Evolutionary conservation across 805 yeast genomes (phyloP).

Genomic region (Candida palmyrensis): DNA sequence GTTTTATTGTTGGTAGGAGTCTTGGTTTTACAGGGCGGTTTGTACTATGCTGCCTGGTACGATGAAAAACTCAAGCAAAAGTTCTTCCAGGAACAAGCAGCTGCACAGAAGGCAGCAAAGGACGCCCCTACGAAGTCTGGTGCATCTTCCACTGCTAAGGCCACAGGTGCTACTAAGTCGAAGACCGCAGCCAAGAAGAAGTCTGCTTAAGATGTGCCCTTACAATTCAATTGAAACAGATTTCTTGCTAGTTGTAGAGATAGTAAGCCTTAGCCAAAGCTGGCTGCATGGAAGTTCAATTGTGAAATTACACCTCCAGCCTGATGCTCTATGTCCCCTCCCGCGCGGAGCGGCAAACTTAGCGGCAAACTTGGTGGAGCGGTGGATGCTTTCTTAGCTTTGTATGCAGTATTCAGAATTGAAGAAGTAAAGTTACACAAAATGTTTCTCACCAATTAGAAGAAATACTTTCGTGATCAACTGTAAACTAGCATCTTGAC

Average conservation of each 20-base stretch:
- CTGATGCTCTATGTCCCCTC: too few species aligned
- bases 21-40: conserved; percentile 79
- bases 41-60: conserved; percentile 79
- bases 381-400: too few species aligned
- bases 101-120: conserved; percentile 14
- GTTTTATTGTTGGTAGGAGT: conserved; percentile 71
- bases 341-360: too few species aligned
- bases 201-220: conserved; percentile 6
- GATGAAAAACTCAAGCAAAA: conserved; percentile 29
- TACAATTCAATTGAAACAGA: too few species aligned
- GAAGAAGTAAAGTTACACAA: too few species aligned
- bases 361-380: too few species aligned
- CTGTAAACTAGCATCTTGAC: not conserved
- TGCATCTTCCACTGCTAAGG: conserved; percentile 3
- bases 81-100: conserved; percentile 25
- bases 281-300: too few species aligned
- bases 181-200: conserved; percentile 12
- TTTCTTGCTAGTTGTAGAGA: too few species aligned
- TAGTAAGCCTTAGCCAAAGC: too few species aligned
- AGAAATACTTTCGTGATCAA: not conserved
- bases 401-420: too few species aligned
- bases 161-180: conserved; percentile 9
- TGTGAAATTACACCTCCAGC: too few species aligned
- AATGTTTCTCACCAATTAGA: conserved; percentile 3
- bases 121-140: conserved; percentile 11